Percentiles rank a stretch among this genome's conserved stretches.
These are phyloP conservation scores for Fusarium pininemorale DNA, from an alignment of 2,329 filamentous ascomycete species.

Conservation along the genomic window DNA sequence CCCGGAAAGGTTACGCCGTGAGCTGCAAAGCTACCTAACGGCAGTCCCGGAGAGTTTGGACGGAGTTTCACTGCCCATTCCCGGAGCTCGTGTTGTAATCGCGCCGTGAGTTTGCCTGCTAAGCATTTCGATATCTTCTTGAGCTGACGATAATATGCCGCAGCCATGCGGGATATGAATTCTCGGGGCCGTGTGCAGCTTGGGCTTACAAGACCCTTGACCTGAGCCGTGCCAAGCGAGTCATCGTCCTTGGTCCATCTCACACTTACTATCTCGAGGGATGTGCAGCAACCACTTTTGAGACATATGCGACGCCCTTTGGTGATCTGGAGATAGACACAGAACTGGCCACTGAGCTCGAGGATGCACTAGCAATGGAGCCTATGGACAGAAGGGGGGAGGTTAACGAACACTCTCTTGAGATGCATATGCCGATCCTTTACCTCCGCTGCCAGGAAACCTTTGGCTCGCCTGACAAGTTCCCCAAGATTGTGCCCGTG, in stretches of 20 bases:
- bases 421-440: slow-evolving; percentile 96
- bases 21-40: slow-evolving; percentile 80
- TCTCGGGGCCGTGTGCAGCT: slow-evolving; percentile 90
- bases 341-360: slow-evolving; percentile 60
- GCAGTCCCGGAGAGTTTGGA: slow-evolving; percentile 74
- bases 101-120: slow-evolving; percentile 75
- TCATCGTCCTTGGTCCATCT: slow-evolving; percentile 93
- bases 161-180: slow-evolving; percentile 93
- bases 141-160: not conserved
- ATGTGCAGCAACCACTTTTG: slow-evolving; percentile 79
- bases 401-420: slow-evolving; percentile 78
- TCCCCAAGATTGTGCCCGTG: slow-evolving; percentile 83
- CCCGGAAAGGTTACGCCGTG: slow-evolving; percentile 64
- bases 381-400: slow-evolving; percentile 66
- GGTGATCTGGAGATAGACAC: slow-evolving; percentile 75
- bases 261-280: slow-evolving; percentile 84
- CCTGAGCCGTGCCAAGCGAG: slow-evolving; percentile 80
- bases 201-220: slow-evolving; percentile 95
- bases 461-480: slow-evolving; percentile 60
- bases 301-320: slow-evolving; percentile 76
- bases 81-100: slow-evolving; percentile 84
- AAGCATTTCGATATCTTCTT: rapidly evolving
- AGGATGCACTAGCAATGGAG: slow-evolving; percentile 46
- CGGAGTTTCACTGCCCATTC: slow-evolving; percentile 68
- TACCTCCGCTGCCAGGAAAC: slow-evolving; percentile 74